Evolutionary conservation across 768 basidiomycete species (phyloP), one percentile per base, ranked within the genome.

Genomic region (Mycena kentingensis): DNA sequence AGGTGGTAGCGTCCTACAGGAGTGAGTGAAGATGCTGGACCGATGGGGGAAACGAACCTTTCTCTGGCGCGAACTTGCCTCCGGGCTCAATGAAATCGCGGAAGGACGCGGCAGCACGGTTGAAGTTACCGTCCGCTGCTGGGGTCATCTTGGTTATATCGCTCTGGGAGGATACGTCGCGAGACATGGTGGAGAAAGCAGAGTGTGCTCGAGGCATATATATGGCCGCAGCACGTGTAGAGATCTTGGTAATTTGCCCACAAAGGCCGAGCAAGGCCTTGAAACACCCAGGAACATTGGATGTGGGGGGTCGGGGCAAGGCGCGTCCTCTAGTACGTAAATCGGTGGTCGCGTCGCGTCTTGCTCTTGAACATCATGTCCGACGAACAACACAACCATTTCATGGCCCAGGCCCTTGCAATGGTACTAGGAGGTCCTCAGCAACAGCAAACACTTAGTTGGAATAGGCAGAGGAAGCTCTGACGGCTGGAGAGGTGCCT

Each of bases 401-500:
- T 60, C 34, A 97, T 97, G 93, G 72, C 75, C 44, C 79, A 85
- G 60, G 93, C 94, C 2, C 81, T 96, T 76, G 66, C 66, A 4
- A 94, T 95, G 93, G 93, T 87, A 58, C 55, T 52, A 15, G 4
- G 39, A 48, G 27, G 46, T 37, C 25, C 29, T 28, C 38, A 21
- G 28, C 46, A 49, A 24, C 5, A 48, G 28, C 36, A 32, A 19
- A 48, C 18, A 46, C 34, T 57, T 50, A 63, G 36, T 63, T 46
- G 21, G 15, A 18, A 24, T 47, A 90, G 90, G 90, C 90, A 43
- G 82, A 89, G 61, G 92, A 98, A 68, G 97, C 97, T 4, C 72
- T 98, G 24, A 75, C 77, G 26, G 84, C 87, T 1, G 78, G 82
- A 21, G 97, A 99, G 71, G 97, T 98, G 4, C 97, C 97, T 1